phyloP scores from a whole-genome alignment of 2,329 filamentous ascomycete species.

The Myriosclerotinia curreyana region DNA sequence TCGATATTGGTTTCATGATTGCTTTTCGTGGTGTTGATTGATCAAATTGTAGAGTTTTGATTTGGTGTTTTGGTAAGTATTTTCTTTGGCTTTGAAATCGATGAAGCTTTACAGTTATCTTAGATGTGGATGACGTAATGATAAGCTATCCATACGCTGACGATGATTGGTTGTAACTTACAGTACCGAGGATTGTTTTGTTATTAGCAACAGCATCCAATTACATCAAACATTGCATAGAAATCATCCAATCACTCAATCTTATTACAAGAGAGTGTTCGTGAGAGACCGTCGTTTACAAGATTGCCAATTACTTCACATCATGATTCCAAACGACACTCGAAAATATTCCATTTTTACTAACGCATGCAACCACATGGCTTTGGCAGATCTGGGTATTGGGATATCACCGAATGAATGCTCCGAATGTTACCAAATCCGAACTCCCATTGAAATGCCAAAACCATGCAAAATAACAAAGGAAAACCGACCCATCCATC shows the following conservation, averaged over 20 bases:
- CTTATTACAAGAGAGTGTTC: too few species aligned
- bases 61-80: background rate
- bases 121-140: slow-evolving; percentile 13
- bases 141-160: background rate
- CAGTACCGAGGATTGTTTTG: background rate
- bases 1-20: slow-evolving; percentile 3
- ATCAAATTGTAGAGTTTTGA: background rate
- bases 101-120: slow-evolving; percentile 6
- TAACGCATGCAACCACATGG: slow-evolving; percentile 6
- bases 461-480: slow-evolving; percentile 12
- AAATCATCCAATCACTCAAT: background rate
- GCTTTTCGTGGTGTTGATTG: background rate
- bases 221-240: background rate
- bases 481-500: background rate
- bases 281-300: too few species aligned
- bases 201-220: background rate
- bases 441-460: slow-evolving; percentile 17
- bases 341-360: background rate
- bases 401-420: slow-evolving; percentile 15
- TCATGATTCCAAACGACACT: background rate
- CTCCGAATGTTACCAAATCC: slow-evolving; percentile 17
- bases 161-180: background rate
- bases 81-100: background rate
- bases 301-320: background rate
- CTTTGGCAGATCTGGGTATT: slow-evolving; percentile 17